Percentiles rank a stretch among this genome's conserved stretches.
These are phyloP conservation scores for Stephanodiscus minutulus DNA, from an alignment of 108 stramenopile species.

Conservation along the genomic window DNA sequence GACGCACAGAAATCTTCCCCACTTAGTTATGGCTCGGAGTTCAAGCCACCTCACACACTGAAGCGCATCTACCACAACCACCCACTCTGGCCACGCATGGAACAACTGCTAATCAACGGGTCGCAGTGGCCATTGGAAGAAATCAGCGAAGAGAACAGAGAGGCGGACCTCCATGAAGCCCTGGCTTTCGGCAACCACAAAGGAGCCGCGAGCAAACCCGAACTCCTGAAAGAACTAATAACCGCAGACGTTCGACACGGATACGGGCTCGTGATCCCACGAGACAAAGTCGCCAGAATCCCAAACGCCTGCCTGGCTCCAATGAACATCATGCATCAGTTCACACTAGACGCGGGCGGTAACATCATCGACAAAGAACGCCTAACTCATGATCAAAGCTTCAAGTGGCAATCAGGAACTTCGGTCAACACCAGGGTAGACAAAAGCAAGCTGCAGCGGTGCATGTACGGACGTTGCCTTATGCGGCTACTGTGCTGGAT, in stretches of 20 bases:
- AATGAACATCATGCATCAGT: neutral
- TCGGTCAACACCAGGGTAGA: neutral
- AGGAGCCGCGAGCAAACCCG: neutral
- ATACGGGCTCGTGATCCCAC: neutral
- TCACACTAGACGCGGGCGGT: neutral
- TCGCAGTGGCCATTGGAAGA: conserved; percentile 9
- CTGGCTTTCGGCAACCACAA: conserved; percentile 1
- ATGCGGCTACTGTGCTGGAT: neutral
- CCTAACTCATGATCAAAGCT: neutral
- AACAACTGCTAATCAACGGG: neutral
- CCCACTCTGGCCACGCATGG: conserved; percentile 17
- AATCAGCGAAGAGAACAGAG: too few species aligned
- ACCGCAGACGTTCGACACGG: neutral
- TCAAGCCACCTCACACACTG: neutral
- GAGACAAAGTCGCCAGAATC: neutral
- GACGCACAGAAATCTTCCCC: conserved; percentile 6
- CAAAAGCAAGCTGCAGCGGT: neutral
- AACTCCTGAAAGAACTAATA: neutral
- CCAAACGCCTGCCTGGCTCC: neutral
- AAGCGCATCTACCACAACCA: neutral
- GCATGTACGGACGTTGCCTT: neutral
- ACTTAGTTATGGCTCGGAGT: conserved; percentile 21
- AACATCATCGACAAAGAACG: neutral
- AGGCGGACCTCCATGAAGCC: neutral
- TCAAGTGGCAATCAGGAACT: neutral